phyloP scores from a whole-genome alignment of 495 filamentous ascomycete species.

The Xylaria flabelliformis region DNA sequence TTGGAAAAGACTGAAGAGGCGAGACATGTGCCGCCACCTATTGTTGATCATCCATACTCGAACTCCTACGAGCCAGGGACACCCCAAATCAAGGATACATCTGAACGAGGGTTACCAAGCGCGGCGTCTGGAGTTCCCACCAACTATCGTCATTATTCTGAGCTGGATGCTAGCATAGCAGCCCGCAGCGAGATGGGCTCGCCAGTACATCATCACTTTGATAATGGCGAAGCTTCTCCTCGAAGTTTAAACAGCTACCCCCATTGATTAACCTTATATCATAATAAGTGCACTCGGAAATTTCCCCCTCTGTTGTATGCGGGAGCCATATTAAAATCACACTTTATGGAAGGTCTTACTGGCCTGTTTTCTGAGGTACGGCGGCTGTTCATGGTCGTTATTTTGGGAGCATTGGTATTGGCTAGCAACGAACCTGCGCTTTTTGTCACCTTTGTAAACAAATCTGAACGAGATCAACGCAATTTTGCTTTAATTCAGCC shows the following conservation, averaged over 20 bases:
- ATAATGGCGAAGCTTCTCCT: conserved; percentile 12
- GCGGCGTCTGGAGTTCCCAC: neutral
- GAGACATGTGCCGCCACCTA: conserved; percentile 5
- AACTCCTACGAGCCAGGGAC: neutral
- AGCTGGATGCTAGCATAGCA: conserved; percentile 26
- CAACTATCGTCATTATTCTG: conserved; percentile 22
- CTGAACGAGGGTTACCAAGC: conserved; percentile 11
- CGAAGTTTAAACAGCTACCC: conserved; percentile 9
- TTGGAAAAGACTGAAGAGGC: conserved; percentile 10
- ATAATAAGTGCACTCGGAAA: neutral
- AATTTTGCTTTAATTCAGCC: neutral
- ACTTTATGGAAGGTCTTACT: neutral
- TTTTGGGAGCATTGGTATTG: neutral
- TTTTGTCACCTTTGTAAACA: neutral
- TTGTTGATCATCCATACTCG: conserved; percentile 1
- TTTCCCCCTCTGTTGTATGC: neutral
- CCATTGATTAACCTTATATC: neutral
- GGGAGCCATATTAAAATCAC: neutral
- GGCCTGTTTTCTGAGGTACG: too few species aligned
- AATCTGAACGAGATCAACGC: neutral
- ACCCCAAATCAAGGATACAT: conserved; percentile 12
- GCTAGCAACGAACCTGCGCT: neutral
- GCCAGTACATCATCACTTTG: conserved; percentile 3
- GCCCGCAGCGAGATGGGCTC: conserved; percentile 27
- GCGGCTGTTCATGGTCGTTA: neutral